These are phyloP conservation scores for Fusarium azukiicola DNA, from an alignment of 2,329 filamentous ascomycete species.

Conservation along the genomic window DNA sequence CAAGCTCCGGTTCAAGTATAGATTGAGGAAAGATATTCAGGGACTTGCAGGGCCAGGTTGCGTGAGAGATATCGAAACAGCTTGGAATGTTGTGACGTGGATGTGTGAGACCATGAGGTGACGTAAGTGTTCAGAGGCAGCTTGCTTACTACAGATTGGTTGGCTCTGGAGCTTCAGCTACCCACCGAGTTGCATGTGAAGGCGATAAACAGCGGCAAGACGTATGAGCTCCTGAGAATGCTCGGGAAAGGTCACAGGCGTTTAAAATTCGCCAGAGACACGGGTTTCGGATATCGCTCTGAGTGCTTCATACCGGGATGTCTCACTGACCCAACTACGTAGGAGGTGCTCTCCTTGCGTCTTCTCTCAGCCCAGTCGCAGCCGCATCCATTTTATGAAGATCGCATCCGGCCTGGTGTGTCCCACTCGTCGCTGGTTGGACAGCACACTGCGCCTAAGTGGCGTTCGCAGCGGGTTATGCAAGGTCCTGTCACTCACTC, in stretches of 20 bases:
- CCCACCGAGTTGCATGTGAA: slow-evolving; percentile 41
- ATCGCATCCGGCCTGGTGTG: slow-evolving; percentile 10
- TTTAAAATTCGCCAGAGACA: slow-evolving; percentile 17
- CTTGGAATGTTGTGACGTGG: slow-evolving; percentile 45
- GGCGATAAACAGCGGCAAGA: neutral
- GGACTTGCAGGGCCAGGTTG: slow-evolving; percentile 22
- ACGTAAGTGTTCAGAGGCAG: slow-evolving; percentile 28
- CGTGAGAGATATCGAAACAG: slow-evolving; percentile 20
- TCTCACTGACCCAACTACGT: neutral
- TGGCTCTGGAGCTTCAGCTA: slow-evolving; percentile 18
- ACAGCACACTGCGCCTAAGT: slow-evolving; percentile 39
- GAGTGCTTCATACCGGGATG: neutral
- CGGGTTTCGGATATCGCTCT: neutral
- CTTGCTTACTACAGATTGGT: slow-evolving; percentile 37
- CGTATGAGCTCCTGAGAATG: slow-evolving; percentile 1
- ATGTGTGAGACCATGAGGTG: slow-evolving; percentile 36
- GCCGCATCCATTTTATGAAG: slow-evolving; percentile 5
- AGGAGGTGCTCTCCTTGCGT: neutral
- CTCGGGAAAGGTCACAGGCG: slow-evolving; percentile 9
- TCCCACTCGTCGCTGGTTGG: slow-evolving; percentile 27
- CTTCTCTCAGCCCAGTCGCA: neutral
- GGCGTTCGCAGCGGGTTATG: slow-evolving; percentile 41
- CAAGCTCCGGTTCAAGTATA: slow-evolving; percentile 20
- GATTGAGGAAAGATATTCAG: slow-evolving; percentile 31
- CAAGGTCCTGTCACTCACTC: slow-evolving; percentile 33